Percentiles rank a stretch among this genome's conserved stretches.
These are phyloP conservation scores for Tremellales sp. DNA, from an alignment of 1,284 basidiomycete genomes.

Conservation along the genomic window DNA sequence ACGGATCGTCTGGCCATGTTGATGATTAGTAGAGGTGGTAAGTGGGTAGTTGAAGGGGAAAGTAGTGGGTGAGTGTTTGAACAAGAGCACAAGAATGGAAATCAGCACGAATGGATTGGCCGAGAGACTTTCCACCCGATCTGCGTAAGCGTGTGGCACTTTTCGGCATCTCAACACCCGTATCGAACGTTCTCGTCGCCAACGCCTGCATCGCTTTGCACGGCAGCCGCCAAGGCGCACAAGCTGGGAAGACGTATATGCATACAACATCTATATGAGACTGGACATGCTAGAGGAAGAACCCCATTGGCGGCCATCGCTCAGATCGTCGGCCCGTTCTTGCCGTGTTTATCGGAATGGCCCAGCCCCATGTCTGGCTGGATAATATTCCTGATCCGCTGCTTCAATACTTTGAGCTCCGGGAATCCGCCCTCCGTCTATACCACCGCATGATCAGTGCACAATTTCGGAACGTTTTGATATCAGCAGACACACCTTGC, in stretches of 20 bases:
- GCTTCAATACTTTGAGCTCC: slow-evolving; percentile 68
- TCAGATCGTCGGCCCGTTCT: neutral
- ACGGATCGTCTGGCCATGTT: slow-evolving; percentile 1
- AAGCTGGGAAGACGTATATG: no score
- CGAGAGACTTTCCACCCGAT: no score
- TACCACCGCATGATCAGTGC: no score
- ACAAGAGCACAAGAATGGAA: neutral
- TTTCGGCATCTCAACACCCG: no score
- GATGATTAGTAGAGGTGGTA: neutral
- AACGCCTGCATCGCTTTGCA: neutral
- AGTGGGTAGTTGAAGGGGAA: neutral
- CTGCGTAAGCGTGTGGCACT: slow-evolving; percentile 1
- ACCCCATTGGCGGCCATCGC: no score
- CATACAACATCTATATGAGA: no score
- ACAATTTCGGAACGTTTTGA: slow-evolving; percentile 14
- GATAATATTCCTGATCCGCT: slow-evolving; percentile 73
- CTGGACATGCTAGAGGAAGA: no score
- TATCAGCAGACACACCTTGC: slow-evolving; percentile 39
- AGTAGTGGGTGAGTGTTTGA: neutral
- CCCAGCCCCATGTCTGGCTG: slow-evolving; percentile 74
- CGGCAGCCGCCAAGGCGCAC: no score
- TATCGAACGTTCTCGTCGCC: no score
- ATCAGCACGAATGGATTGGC: neutral
- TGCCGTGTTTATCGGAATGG: slow-evolving; percentile 62
- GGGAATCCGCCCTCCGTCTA: slow-evolving; percentile 87